Base-by-base conservation (phyloP, 2,329 filamentous ascomycete genomes). In the Pseudocercospora pini-densiflorae region DNA sequence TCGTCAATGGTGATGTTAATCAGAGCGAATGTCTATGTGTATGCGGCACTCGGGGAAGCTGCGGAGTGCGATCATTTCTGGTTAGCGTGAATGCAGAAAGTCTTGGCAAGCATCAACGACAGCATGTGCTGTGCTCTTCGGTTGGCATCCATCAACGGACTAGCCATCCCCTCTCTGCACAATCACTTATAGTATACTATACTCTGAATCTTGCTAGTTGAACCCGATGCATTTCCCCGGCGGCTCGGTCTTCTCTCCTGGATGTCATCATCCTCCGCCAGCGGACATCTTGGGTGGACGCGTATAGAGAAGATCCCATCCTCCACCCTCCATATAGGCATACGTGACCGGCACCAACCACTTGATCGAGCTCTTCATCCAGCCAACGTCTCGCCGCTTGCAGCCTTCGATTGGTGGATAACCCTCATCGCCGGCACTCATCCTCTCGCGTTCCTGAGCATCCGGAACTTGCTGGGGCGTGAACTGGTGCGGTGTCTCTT, bases 331-430 rank as follows among this genome's bases (percentile, higher is more conserved):
- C 45, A 64, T 24, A 23, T 60, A 5, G 12, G 14, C 23, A 19
- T 64, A 61, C 1, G 16, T 27, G 12, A 29, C n/a, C 1, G 57
- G 62, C 16, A 61, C n/a, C 19, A 64, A 45, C 14, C 27, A 4
- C 5, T 31, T 14, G 6, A 31, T 27, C 19, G 57, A n/a, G n/a
- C 49, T 33, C 31, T 61, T 64, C 12, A 59, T 53, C 62, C 62
- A 64, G 9, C 62, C 62, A 14, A 64, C 62, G 8, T 65, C 63
- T 9, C 47, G 8, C 16, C 24, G 55, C 45, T 19, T 59, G 57
- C 45, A 54, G 2, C 62, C 62, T 9, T 64, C 62, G 29, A 64
- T 59, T 1, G 62, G 31, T 5, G 57, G 40, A 19, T 14, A 61
- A 7, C 55, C 45, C n/a, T 64, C 55, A 14, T 60, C 62, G 3